phyloP scores from a whole-genome alignment of 805 yeast species.

The Ogataea allantospora region DNA sequence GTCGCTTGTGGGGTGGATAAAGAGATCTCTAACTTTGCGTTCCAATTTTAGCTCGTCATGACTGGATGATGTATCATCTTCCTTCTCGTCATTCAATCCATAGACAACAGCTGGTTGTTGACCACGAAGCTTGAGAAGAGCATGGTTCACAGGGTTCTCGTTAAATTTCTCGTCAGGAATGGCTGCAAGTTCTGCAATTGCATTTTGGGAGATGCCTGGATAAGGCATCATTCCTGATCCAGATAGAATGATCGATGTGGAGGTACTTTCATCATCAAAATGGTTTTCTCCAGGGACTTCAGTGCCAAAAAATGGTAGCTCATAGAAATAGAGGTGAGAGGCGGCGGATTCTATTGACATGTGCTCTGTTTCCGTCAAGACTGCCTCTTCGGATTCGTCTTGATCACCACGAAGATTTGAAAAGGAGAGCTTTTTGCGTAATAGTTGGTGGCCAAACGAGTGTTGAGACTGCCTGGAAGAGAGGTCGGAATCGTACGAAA shows the following conservation, averaged over 20 bases:
- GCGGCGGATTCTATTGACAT: constrained; percentile 20
- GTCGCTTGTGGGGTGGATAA: constrained; percentile 20
- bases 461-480: constrained; percentile 3
- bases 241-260: constrained; percentile 33
- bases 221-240: constrained; percentile 37
- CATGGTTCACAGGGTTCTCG: constrained; percentile 70
- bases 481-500: constrained; percentile 6
- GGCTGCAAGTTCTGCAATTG: constrained; percentile 74
- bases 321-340: constrained; percentile 21
- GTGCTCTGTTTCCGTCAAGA: constrained; percentile 1
- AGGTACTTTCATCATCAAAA: constrained; percentile 17
- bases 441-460: constrained; percentile 10
- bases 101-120: constrained; percentile 27
- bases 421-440: constrained; percentile 8
- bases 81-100: constrained; percentile 31
- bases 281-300: constrained; percentile 15
- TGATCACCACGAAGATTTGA: constrained; percentile 4
- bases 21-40: constrained; percentile 34
- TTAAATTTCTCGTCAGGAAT: constrained; percentile 76
- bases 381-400: too few species aligned
- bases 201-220: constrained; percentile 52
- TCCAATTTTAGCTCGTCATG: constrained; percentile 33
- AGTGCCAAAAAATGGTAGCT: constrained; percentile 26
- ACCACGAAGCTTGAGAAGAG: constrained; percentile 80
- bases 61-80: constrained; percentile 12